Percentiles rank a stretch among this genome's conserved stretches.
phyloP scores from a whole-genome alignment of 768 basidiomycete species.

The Podaxis sp. region DNA sequence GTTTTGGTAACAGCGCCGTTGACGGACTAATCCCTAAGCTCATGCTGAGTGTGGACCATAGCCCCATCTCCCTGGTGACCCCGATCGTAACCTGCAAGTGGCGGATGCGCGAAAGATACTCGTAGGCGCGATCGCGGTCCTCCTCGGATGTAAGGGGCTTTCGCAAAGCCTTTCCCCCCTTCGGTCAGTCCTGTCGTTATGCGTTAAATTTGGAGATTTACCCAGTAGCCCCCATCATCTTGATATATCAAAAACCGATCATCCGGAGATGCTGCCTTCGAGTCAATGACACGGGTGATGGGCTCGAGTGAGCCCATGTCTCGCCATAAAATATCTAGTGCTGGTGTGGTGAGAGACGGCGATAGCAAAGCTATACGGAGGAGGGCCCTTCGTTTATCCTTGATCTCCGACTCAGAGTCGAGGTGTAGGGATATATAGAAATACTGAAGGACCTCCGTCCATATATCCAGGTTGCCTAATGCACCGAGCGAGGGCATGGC shows the following conservation, averaged over 20 bases:
- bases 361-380: conserved; percentile 6
- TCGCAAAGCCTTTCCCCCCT: background rate
- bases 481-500: conserved; percentile 12
- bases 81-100: background rate
- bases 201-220: background rate
- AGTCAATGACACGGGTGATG: background rate
- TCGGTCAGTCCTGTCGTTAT: background rate
- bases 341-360: conserved; percentile 1
- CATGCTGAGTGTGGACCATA: conserved; percentile 1
- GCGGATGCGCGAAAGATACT: conserved; percentile 2
- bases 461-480: conserved; percentile 1
- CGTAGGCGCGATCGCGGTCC: background rate
- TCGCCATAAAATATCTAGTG: conserved; percentile 5
- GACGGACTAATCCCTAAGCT: background rate
- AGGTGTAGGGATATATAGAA: background rate
- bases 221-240: conserved; percentile 1
- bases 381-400: conserved; percentile 2
- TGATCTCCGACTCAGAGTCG: conserved; percentile 1
- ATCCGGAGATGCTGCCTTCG: background rate
- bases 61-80: background rate
- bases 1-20: background rate
- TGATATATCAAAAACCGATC: background rate
- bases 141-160: background rate
- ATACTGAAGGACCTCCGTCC: conserved; percentile 5
- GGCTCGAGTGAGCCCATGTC: conserved; percentile 4